Evolutionary conservation across 163 green algal genomes (phyloP).

Genomic region (Scenedesmus sp.): DNA sequence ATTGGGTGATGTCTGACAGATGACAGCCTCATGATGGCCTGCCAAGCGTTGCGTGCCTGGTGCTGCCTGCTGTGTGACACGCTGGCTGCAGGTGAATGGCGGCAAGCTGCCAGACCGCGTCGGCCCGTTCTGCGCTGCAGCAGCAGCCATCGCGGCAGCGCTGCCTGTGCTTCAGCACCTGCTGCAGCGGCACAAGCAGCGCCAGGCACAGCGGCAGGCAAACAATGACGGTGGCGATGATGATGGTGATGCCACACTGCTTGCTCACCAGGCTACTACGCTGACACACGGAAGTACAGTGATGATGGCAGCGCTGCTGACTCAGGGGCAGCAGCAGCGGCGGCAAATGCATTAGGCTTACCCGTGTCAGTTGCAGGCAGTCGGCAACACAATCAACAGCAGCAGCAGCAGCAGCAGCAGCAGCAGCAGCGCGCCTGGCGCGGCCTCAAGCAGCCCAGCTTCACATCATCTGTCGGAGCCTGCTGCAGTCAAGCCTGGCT

Average conservation of each 20-base stretch:
- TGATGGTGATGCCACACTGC: not conserved
- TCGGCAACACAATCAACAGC: too few relatives aligned
- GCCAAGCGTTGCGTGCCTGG: too few relatives aligned
- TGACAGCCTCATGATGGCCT: too few relatives aligned
- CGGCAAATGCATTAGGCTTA: too few relatives aligned
- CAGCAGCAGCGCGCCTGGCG: not conserved
- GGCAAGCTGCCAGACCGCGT: conserved; percentile 66
- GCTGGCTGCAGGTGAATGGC: conserved; percentile 65
- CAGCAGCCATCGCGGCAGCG: conserved; percentile 50
- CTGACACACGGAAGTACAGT: conserved; percentile 5
- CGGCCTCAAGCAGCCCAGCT: not conserved
- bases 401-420: not conserved
- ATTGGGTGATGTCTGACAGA: too few relatives aligned
- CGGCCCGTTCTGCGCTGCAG: conserved; percentile 61
- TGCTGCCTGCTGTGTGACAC: not conserved
- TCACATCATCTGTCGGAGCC: not conserved
- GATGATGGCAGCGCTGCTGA: not conserved
- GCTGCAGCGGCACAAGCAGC: conserved; percentile 15
- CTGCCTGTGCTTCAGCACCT: conserved; percentile 54
- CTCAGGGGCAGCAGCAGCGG: conserved; percentile 8
- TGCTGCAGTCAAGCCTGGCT: not conserved
- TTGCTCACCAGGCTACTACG: not conserved
- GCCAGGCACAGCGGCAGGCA: not conserved
- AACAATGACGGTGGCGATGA: too few relatives aligned
- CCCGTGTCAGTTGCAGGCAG: not conserved